Conservation (phyloP, 495 filamentous ascomycete species). For the Terfezia boudieri region DNA sequence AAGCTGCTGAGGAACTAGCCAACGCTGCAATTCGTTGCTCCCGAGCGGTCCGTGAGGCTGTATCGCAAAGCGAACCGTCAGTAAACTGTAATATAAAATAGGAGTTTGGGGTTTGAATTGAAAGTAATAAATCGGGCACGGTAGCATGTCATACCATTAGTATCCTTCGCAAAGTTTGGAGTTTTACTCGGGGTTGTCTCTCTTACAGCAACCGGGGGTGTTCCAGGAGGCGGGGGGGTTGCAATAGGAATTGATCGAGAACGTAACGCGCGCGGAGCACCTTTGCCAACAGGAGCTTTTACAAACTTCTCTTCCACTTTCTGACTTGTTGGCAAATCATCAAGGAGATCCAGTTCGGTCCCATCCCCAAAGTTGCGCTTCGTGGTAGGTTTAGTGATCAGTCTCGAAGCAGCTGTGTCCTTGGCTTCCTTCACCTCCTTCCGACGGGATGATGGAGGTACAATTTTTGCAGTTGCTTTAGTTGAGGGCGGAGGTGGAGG, state of each 20-base stretch:
- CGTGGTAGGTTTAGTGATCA: slow-evolving; percentile 49
- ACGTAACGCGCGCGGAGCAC: slow-evolving; percentile 32
- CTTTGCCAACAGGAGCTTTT: slow-evolving; percentile 51
- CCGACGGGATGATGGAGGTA: slow-evolving; percentile 25
- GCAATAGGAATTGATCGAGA: slow-evolving; percentile 27
- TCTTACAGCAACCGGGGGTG: slow-evolving; percentile 20
- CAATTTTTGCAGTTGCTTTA: slow-evolving; percentile 34
- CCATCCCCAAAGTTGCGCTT: slow-evolving; percentile 76
- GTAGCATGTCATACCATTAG: slow-evolving; percentile 36
- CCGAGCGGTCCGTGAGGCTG: slow-evolving; percentile 52
- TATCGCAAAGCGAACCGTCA: too few relatives aligned
- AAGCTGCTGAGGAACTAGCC: slow-evolving; percentile 8
- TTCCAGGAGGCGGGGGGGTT: slow-evolving; percentile 34
- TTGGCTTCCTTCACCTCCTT: slow-evolving; percentile 7
- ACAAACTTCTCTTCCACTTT: slow-evolving; percentile 60
- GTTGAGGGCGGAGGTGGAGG: slow-evolving; percentile 32
- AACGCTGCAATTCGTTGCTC: slow-evolving; percentile 54
- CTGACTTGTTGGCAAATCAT: slow-evolving; percentile 78
- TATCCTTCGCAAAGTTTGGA: slow-evolving; percentile 84
- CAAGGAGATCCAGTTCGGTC: slow-evolving; percentile 74
- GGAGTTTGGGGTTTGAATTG: slow-evolving; percentile 21
- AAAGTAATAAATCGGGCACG: slow-evolving; percentile 22
- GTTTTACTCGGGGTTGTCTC: slow-evolving; percentile 25
- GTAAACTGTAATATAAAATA: too few relatives aligned
- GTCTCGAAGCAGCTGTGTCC: slow-evolving; percentile 38